These are phyloP conservation scores for Eucommia ulmoides DNA, from an alignment of 257 asterid species.

Conservation along the genomic window DNA sequence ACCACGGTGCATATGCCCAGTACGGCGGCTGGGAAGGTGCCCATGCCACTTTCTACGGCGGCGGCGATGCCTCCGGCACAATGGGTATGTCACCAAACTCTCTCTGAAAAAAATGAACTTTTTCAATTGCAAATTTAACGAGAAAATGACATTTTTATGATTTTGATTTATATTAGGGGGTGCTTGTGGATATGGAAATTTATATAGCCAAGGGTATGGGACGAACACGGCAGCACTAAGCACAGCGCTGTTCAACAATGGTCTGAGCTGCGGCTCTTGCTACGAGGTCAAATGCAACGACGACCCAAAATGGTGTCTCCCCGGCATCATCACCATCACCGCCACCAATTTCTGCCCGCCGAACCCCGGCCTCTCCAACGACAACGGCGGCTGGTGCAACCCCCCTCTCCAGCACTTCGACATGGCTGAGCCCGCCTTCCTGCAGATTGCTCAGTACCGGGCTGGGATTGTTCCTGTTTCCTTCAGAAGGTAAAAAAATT, in stretches of 20 bases:
- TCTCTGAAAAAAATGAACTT: no score
- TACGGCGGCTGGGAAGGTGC: background rate
- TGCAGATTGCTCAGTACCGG: constrained; percentile 66
- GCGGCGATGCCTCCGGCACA: background rate
- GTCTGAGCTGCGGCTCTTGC: constrained; percentile 79
- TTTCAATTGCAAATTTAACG: no score
- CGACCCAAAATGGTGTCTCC: constrained; percentile 22
- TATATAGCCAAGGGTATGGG: constrained; percentile 35
- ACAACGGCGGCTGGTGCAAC: constrained; percentile 94
- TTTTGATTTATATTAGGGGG: no score
- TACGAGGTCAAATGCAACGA: constrained; percentile 47
- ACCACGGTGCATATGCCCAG: background rate
- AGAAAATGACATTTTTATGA: no score
- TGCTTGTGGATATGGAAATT: constrained; percentile 58
- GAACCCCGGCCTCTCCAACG: constrained; percentile 37
- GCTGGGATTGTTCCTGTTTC: constrained; percentile 43
- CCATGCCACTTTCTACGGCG: background rate
- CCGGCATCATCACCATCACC: constrained; percentile 63
- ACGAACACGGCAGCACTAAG: constrained; percentile 45
- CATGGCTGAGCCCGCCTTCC: constrained; percentile 70
- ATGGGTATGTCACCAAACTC: background rate
- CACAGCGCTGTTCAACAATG: constrained; percentile 85
- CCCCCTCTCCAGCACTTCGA: constrained; percentile 93
- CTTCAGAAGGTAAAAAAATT: constrained; percentile 48
- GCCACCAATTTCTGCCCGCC: constrained; percentile 89